A percentile compares a stretch with the other conserved stretches of the same genome.
phyloP scores from a whole-genome alignment of 169 alveolate genomes.

The Plasmodium coatneyi region DNA sequence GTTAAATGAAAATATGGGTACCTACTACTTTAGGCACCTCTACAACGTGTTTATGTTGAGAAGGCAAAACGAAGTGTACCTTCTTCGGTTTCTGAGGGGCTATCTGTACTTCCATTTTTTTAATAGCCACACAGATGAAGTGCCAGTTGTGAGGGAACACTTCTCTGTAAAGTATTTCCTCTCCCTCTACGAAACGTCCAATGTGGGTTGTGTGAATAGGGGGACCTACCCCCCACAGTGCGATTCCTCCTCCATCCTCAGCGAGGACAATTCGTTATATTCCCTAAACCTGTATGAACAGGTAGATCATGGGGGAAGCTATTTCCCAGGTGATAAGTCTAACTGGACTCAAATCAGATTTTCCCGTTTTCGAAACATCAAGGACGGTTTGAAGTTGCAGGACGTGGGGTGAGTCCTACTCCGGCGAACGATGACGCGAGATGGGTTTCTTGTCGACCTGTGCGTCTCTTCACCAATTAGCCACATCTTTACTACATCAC shows the following conservation, averaged over 20 bases:
- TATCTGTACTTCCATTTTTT: slow-evolving; percentile 28
- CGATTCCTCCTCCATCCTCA: neutral
- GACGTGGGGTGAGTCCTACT: slow-evolving; percentile 3
- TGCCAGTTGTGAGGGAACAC: neutral
- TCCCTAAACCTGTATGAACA: slow-evolving; percentile 9
- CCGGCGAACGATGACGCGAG: neutral
- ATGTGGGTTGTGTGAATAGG: neutral
- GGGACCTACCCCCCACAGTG: neutral
- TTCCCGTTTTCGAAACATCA: slow-evolving; percentile 19
- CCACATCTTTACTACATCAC: neutral
- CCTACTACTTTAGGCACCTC: slow-evolving; percentile 25
- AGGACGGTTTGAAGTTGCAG: slow-evolving; percentile 18
- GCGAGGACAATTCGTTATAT: slow-evolving; percentile 12
- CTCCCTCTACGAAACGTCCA: neutral
- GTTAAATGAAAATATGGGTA: slow-evolving; percentile 30
- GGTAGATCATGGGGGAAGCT: neutral
- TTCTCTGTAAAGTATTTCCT: neutral
- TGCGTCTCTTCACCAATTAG: neutral
- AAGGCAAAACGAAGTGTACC: slow-evolving; percentile 9
- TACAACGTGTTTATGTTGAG: slow-evolving; percentile 29
- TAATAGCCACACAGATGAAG: neutral
- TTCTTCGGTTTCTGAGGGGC: slow-evolving; percentile 30
- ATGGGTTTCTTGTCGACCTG: neutral
- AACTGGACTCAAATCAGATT: neutral
- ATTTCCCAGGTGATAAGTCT: neutral